These are phyloP conservation scores for Cucurbita moschata DNA, from an alignment of 306 rosid genomes.

Conservation along the genomic window DNA sequence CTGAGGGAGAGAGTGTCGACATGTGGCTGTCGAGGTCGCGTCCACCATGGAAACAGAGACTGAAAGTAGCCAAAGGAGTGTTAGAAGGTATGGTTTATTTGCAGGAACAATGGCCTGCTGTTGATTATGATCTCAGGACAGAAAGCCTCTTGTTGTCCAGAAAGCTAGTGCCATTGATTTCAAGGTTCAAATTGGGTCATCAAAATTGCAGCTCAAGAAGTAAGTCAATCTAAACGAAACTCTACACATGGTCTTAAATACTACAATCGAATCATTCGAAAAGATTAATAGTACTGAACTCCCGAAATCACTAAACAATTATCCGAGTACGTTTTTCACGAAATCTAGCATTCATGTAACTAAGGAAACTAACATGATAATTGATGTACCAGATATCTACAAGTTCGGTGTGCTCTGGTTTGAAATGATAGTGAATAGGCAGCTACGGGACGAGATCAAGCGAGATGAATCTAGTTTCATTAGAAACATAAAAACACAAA, in stretches of 20 bases:
- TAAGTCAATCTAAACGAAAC: slow-evolving; percentile 15
- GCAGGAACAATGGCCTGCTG: slow-evolving; percentile 51
- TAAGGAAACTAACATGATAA: background rate
- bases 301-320: background rate
- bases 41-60: slow-evolving; percentile 41
- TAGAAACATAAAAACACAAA: slow-evolving; percentile 25
- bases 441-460: slow-evolving; percentile 22
- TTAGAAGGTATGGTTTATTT: slow-evolving; percentile 41
- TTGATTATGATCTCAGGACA: slow-evolving; percentile 46
- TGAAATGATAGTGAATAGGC: slow-evolving; percentile 26
- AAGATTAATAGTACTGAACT: background rate
- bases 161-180: slow-evolving; percentile 32
- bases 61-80: slow-evolving; percentile 42
- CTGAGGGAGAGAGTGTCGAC: slow-evolving; percentile 24
- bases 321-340: background rate
- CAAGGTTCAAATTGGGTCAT: slow-evolving; percentile 50
- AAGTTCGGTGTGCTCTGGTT: slow-evolving; percentile 43
- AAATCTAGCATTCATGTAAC: background rate
- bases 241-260: background rate
- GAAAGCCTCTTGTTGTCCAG: slow-evolving; percentile 35
- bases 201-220: slow-evolving; percentile 21
- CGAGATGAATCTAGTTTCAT: slow-evolving; percentile 23
- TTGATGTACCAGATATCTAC: slow-evolving; percentile 24
- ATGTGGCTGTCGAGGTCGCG: slow-evolving; percentile 32
- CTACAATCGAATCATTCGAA: background rate